Evolutionary conservation across 352 stramenopile species (phyloP).

Genomic region (Pythium coloratum): DNA sequence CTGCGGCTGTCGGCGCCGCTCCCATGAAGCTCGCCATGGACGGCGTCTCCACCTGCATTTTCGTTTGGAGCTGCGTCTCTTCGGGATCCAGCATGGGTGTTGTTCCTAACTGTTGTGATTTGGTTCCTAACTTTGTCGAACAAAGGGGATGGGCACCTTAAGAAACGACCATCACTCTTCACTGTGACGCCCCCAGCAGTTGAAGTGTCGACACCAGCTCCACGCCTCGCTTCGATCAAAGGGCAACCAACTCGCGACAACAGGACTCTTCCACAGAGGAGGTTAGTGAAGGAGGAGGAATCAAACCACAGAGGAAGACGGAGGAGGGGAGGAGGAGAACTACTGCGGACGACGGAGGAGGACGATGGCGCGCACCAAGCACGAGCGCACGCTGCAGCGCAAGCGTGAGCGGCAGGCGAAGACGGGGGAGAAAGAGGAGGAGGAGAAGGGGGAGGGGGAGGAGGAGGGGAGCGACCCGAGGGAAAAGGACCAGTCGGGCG

Average conservation of each 20-base stretch:
- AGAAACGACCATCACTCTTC: neutral
- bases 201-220: conserved; percentile 2
- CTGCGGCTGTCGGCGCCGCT: neutral
- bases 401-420: conserved; percentile 1
- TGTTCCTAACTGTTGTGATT: neutral
- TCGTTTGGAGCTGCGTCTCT: neutral
- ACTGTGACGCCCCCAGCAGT: neutral
- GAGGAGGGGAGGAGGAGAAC: neutral
- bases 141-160: neutral
- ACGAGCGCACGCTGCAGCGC: conserved; percentile 17
- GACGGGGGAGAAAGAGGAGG: neutral
- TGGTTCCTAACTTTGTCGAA: neutral
- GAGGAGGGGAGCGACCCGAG: neutral
- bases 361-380: conserved; percentile 23
- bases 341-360: neutral
- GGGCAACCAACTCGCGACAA: conserved; percentile 1
- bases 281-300: neutral
- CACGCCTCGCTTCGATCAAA: neutral
- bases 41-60: conserved; percentile 24
- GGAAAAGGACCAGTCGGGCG: neutral
- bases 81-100: neutral
- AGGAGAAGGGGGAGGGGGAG: neutral
- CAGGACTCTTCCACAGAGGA: neutral
- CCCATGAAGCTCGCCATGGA: neutral
- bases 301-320: neutral